Evolutionary conservation across 2,329 filamentous ascomycete genomes (phyloP).

Genomic region (Phyllosticta paracitricarpa): DNA sequence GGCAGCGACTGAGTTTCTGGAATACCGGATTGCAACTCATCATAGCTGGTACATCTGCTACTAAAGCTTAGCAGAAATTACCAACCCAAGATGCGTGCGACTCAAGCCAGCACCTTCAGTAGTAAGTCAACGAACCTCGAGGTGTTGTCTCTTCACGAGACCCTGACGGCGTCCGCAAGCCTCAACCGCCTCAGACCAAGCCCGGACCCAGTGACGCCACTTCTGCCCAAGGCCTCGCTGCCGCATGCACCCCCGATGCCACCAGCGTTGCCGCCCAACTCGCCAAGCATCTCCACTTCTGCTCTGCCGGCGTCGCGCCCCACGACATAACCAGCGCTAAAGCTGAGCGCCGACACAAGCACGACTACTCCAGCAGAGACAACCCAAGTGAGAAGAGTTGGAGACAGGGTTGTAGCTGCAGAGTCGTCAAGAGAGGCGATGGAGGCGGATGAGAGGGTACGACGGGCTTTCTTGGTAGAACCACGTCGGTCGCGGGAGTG

Average conservation of each 20-base stretch:
- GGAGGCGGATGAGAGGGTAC: conserved; percentile 13
- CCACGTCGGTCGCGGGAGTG: conserved; percentile 10
- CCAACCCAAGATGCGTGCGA: neutral
- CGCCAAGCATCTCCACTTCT: conserved; percentile 37
- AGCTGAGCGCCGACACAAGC: conserved; percentile 53
- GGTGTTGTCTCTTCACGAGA: neutral
- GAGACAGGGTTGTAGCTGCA: conserved; percentile 36
- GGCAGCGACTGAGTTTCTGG: neutral
- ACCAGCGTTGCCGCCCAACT: conserved; percentile 13
- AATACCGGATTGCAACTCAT: neutral
- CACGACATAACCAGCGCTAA: conserved; percentile 53
- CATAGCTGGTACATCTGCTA: neutral
- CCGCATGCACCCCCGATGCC: neutral
- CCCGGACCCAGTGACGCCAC: neutral
- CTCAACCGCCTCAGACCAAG: conserved; percentile 6
- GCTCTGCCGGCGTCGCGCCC: conserved; percentile 48
- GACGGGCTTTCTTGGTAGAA: conserved; percentile 3
- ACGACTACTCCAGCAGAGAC: conserved; percentile 56
- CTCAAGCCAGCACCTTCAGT: neutral
- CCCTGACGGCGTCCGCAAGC: conserved; percentile 7
- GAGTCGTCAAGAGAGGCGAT: conserved; percentile 20
- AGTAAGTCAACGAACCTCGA: neutral
- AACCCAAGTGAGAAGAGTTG: conserved; percentile 56
- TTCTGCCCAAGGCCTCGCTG: neutral
- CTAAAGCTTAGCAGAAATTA: neutral